phyloP scores from a whole-genome alignment of 768 basidiomycete genomes.

The Psilocybe tampanensis region DNA sequence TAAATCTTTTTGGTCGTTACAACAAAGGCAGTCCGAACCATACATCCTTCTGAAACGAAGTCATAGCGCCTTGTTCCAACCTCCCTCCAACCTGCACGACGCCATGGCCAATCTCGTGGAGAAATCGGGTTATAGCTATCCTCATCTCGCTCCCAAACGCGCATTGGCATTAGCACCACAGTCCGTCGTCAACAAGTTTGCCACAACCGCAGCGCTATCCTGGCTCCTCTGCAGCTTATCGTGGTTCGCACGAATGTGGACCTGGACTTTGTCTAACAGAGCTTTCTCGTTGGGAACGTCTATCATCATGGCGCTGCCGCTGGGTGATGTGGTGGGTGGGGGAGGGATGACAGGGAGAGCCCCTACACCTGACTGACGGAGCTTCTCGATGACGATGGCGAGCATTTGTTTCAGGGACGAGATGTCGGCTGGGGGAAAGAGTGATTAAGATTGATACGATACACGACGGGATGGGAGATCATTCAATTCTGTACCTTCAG shows the following conservation, averaged over 20 bases:
- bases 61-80: no score
- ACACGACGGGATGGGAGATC: no score
- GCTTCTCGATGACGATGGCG: slow-evolving; percentile 43
- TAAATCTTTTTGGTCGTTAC: no score
- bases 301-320: no score
- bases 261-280: slow-evolving; percentile 43
- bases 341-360: slow-evolving; percentile 55
- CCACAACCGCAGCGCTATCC: slow-evolving; percentile 58
- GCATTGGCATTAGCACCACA: not conserved
- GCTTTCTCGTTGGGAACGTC: slow-evolving; percentile 44
- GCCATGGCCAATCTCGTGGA: no score
- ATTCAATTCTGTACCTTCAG: slow-evolving; percentile 60
- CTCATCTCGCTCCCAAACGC: not conserved
- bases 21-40: no score
- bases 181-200: slow-evolving; percentile 30
- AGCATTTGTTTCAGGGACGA: slow-evolving; percentile 53
- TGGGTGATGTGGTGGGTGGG: slow-evolving; percentile 8
- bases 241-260: slow-evolving; percentile 46
- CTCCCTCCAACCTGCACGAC: no score
- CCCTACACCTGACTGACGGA: slow-evolving; percentile 66
- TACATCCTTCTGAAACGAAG: no score
- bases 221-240: slow-evolving; percentile 55
- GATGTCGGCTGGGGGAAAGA: slow-evolving; percentile 42
- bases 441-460: no score
- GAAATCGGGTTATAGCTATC: no score